Conservation (phyloP, 108 stramenopile species). For the Aurantiochytrium sp. region DNA sequence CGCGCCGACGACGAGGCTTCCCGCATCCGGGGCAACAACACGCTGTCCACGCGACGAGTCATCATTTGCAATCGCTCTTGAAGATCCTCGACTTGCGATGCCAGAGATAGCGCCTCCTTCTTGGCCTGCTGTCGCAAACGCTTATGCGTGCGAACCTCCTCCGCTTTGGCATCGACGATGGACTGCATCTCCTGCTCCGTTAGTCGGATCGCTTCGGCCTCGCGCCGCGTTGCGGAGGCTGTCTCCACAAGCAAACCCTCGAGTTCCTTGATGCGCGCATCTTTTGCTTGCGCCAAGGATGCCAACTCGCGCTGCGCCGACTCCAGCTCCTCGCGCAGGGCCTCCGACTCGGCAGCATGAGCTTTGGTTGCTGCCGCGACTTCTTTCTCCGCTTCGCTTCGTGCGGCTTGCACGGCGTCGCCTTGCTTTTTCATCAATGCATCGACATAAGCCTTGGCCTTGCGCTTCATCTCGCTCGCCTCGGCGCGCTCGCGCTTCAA, state of each 20-base stretch:
- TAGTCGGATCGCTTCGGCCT: not conserved
- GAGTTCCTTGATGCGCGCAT: not conserved
- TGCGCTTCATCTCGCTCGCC: not conserved
- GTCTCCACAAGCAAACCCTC: not conserved
- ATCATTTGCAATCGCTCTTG: not conserved
- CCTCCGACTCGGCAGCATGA: not conserved
- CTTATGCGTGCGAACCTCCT: not conserved
- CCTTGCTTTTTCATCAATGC: not conserved
- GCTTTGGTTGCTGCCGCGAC: not conserved
- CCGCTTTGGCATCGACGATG: not conserved
- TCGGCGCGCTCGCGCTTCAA: not conserved
- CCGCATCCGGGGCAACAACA: not conserved
- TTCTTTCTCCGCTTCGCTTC: not conserved
- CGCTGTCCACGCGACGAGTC: not conserved
- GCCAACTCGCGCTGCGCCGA: not conserved
- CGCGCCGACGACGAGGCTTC: not conserved
- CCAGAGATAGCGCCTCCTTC: not conserved
- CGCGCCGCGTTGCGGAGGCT: not conserved
- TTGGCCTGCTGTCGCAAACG: not conserved
- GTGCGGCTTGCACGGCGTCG: not conserved
- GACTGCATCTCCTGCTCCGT: slow-evolving; percentile 16
- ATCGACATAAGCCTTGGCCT: not conserved
- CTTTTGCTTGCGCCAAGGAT: not conserved
- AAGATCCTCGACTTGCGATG: not conserved
- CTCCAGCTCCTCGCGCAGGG: slow-evolving; percentile 56